These are phyloP conservation scores for Juglanconis oblonga DNA, from an alignment of 2,329 filamentous ascomycete species.

Conservation along the genomic window DNA sequence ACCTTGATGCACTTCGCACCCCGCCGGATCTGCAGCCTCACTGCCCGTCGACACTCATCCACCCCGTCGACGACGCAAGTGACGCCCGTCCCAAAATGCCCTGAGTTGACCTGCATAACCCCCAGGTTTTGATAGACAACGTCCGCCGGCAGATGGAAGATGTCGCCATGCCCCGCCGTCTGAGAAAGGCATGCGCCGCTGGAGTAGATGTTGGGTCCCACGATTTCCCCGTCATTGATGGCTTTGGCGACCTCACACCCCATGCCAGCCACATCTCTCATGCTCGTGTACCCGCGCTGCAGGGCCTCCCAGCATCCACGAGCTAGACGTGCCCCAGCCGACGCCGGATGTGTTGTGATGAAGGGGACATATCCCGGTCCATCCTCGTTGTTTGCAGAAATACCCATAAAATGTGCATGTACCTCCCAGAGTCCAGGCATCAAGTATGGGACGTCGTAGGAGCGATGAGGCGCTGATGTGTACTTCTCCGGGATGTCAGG, in stretches of 20 bases:
- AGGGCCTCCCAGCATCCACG: slow-evolving; percentile 35
- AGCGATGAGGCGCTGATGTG: slow-evolving; percentile 24
- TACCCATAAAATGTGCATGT: slow-evolving; percentile 30
- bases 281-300: slow-evolving; percentile 35
- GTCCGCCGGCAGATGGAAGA: slow-evolving; percentile 32
- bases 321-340: slow-evolving; percentile 30
- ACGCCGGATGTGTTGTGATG: slow-evolving; percentile 29
- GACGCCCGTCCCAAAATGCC: slow-evolving; percentile 27
- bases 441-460: slow-evolving; percentile 26
- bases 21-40: slow-evolving; percentile 37
- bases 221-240: slow-evolving; percentile 30
- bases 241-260: slow-evolving; percentile 31
- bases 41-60: slow-evolving; percentile 37
- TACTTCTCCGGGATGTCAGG: slow-evolving; percentile 28
- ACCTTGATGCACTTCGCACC: slow-evolving; percentile 40
- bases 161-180: slow-evolving; percentile 34
- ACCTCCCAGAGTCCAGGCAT: slow-evolving; percentile 36
- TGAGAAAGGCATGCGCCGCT: slow-evolving; percentile 32
- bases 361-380: slow-evolving; percentile 19
- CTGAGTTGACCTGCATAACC: slow-evolving; percentile 27
- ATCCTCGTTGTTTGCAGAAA: slow-evolving; percentile 17
- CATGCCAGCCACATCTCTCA: slow-evolving; percentile 32
- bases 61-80: slow-evolving; percentile 35
- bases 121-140: slow-evolving; percentile 34
- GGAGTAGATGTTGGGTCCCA: slow-evolving; percentile 32